phyloP scores from a whole-genome alignment of 2,329 filamentous ascomycete genomes.

The Mollisiaceae sp. region DNA sequence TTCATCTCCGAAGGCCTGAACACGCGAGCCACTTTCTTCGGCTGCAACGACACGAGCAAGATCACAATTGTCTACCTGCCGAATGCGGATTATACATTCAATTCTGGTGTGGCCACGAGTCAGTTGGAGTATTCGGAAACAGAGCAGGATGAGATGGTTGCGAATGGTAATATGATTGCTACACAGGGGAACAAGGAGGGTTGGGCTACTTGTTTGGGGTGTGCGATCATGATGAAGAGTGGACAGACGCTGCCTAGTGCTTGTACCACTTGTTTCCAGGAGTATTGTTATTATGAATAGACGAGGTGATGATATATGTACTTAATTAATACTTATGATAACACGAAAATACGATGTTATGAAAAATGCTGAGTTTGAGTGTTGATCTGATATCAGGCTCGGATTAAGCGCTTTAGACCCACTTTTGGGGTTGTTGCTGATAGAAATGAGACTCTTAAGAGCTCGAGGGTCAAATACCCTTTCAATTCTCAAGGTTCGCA shows the following conservation, averaged over 20 bases:
- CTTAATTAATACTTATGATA: constrained; percentile 3
- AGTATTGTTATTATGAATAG: constrained; percentile 45
- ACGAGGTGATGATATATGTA: not conserved
- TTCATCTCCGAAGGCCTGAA: constrained; percentile 43
- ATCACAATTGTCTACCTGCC: constrained; percentile 45
- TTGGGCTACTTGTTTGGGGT: constrained; percentile 50
- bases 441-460: too few species aligned
- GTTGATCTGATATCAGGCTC: too few species aligned
- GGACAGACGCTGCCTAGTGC: constrained; percentile 40
- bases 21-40: constrained; percentile 48
- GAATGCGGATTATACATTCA: constrained; percentile 47
- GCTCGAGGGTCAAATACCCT: too few species aligned
- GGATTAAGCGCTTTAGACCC: too few species aligned
- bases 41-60: constrained; percentile 44
- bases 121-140: constrained; percentile 45
- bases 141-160: constrained; percentile 47
- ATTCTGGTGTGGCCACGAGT: constrained; percentile 40
- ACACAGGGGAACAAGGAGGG: constrained; percentile 41
- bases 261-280: constrained; percentile 48
- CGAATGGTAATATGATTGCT: constrained; percentile 47
- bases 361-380: too few species aligned
- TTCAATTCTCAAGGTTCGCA: too few species aligned
- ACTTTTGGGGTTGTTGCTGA: too few species aligned
- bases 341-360: not conserved
- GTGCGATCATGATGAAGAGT: constrained; percentile 47